These are phyloP conservation scores for Furculomyces boomerangus DNA, from an alignment of 371 early-diverging fungal genomes.

Conservation along the genomic window DNA sequence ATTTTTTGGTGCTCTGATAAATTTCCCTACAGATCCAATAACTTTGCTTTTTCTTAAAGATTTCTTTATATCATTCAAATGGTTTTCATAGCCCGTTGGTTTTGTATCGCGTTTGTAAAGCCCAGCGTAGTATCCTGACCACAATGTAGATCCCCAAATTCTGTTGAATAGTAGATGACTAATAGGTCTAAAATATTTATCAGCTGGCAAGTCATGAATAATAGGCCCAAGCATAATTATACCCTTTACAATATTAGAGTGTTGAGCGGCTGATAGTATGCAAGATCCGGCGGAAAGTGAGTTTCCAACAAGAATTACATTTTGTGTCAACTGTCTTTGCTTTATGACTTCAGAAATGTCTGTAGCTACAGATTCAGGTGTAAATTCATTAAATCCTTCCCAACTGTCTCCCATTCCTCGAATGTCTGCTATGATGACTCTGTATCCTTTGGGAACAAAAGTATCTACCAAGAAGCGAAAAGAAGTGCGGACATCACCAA, in stretches of 20 bases:
- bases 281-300: not conserved
- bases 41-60: not conserved
- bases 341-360: not conserved
- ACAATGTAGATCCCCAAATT: not conserved
- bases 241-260: not conserved
- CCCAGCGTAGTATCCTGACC: not conserved
- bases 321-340: not conserved
- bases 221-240: not conserved
- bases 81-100: not conserved
- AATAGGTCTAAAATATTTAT: not conserved
- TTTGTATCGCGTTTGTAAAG: not conserved
- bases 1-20: not conserved
- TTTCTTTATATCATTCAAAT: not conserved
- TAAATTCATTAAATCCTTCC: not conserved
- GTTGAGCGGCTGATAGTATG: not conserved
- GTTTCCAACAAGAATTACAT: not conserved
- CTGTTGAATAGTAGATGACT: not conserved
- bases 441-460: not conserved
- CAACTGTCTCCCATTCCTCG: not conserved
- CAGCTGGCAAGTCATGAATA: not conserved
- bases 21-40: not conserved
- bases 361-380: not conserved
- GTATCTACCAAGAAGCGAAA: not conserved
- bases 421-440: not conserved
- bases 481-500: not conserved